Evolutionary conservation across 1,284 basidiomycete genomes (phyloP).

Genomic region (Cutaneotrichosporon sp.): DNA sequence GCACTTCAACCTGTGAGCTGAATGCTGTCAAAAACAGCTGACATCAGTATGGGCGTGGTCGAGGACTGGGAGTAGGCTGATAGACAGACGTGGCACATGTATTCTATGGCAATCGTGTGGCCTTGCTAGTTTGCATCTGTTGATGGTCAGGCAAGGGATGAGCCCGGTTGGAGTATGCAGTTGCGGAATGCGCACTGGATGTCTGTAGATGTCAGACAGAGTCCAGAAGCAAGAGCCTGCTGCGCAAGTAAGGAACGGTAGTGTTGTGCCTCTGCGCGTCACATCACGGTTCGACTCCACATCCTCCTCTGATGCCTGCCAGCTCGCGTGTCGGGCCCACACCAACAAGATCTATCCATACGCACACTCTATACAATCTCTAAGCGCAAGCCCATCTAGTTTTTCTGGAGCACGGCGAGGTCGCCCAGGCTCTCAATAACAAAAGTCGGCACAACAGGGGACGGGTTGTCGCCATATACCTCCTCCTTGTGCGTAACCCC

Average conservation of each 20-base stretch:
- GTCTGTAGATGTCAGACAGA: too few species aligned
- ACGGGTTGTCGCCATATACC: constrained; percentile 68
- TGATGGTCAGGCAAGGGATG: constrained; percentile 15
- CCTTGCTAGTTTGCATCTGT: constrained; percentile 6
- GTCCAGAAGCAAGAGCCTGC: too few species aligned
- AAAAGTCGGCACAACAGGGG: constrained; percentile 73
- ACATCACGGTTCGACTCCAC: too few species aligned
- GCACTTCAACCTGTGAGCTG: constrained; percentile 39
- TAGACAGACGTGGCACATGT: constrained; percentile 7
- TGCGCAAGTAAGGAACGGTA: too few species aligned
- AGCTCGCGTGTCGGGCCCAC: too few species aligned
- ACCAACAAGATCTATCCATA: background rate
- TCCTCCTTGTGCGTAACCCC: constrained; percentile 73
- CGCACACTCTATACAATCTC: background rate
- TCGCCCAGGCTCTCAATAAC: constrained; percentile 77
- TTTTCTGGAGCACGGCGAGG: constrained; percentile 49
- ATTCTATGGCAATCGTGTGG: background rate
- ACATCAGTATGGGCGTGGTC: constrained; percentile 26
- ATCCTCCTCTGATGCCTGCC: too few species aligned
- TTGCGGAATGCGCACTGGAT: too few species aligned
- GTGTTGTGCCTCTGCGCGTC: too few species aligned
- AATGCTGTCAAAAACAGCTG: background rate
- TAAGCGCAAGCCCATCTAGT: background rate
- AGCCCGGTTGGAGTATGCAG: too few species aligned
- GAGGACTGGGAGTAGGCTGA: constrained; percentile 23